Base-by-base conservation (phyloP, 108 stramenopile genomes). In the Aurantiochytrium sp. region DNA sequence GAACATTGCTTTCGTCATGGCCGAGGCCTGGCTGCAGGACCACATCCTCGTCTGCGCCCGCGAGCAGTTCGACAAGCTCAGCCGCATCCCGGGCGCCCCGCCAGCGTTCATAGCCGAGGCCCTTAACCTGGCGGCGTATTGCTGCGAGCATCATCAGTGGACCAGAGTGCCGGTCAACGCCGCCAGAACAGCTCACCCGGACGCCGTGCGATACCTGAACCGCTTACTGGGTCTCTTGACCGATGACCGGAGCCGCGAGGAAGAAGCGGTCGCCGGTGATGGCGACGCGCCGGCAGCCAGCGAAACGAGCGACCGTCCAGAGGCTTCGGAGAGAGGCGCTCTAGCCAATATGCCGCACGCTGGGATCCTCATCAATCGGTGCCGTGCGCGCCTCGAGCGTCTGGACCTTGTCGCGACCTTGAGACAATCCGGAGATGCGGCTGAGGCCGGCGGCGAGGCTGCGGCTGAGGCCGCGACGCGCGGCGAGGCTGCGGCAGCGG, bases 31-130 rank as follows among this genome's bases (percentile, higher is more conserved):
- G 69, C 48, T 48, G 42, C 37, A 81, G 69, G 17, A 81, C 24
- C 48, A 39, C 69, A 81, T 22, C 8, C 24, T 22, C 45, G 69
- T 81, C 42, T 22, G 5, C 12, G 69, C 69, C 6, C 69, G 37
- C 30, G 69, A 81, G n/a, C 69, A 45, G 12, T 81, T 81, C n/a
- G 69, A 81, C n/a, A 48, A 41, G 69, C 69, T 81, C 19, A 41
- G 37, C 69, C 48, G 24, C 5, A 48, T 81, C n/a, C 10, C 10
- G 45, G 17, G 24, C 12, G 42, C 45, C 24, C 48, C 5, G n/a
- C 42, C 24, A n/a, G n/a, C 24, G 8, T 81, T 81, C 12, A n/a
- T 45, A 6, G 69, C 45, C 45, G 69, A 81, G 19, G 69, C 69
- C 12, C 69, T 81, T 17, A 45, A 41, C 1, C 69, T 10, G 45